phyloP scores from a whole-genome alignment of 1,284 basidiomycete species.

The Rugosomyces carneus region DNA sequence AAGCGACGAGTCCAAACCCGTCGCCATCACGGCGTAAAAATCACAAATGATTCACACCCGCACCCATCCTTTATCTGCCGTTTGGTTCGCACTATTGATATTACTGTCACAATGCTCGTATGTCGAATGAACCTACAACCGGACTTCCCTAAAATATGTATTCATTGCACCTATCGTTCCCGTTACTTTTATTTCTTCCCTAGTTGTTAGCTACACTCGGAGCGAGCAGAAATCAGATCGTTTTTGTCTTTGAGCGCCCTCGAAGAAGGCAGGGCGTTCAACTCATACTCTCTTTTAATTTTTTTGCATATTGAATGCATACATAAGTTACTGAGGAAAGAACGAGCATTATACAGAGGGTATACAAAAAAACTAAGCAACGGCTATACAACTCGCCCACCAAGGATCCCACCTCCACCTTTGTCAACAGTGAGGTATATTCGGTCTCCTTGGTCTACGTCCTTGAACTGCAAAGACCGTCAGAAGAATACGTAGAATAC shows the following conservation, averaged over 20 bases:
- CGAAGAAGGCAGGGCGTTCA: background rate
- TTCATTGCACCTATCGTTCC: conserved; percentile 18
- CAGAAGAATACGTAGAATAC: background rate
- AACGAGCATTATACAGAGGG: background rate
- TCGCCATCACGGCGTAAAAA: conserved; percentile 47
- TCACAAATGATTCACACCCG: background rate
- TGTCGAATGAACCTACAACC: background rate
- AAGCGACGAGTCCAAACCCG: conserved; percentile 50
- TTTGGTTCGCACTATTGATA: background rate
- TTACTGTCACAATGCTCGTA: background rate
- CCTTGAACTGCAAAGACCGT: conserved; percentile 49
- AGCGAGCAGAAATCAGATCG: conserved; percentile 3
- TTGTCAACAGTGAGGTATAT: conserved; percentile 59
- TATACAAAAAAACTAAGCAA: background rate
- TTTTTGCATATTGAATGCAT: too few relatives aligned
- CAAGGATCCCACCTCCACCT: conserved; percentile 35
- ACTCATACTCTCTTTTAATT: background rate
- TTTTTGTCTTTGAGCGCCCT: conserved; percentile 4
- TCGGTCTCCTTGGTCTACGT: conserved; percentile 51
- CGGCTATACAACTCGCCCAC: conserved; percentile 13
- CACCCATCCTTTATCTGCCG: background rate
- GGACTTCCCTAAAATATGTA: conserved; percentile 15
- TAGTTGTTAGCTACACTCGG: conserved; percentile 4
- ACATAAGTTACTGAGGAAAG: background rate
- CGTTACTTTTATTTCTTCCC: conserved; percentile 12